Conservation (phyloP, 148 eudicot genomes). For the Cornus florida region DNA sequence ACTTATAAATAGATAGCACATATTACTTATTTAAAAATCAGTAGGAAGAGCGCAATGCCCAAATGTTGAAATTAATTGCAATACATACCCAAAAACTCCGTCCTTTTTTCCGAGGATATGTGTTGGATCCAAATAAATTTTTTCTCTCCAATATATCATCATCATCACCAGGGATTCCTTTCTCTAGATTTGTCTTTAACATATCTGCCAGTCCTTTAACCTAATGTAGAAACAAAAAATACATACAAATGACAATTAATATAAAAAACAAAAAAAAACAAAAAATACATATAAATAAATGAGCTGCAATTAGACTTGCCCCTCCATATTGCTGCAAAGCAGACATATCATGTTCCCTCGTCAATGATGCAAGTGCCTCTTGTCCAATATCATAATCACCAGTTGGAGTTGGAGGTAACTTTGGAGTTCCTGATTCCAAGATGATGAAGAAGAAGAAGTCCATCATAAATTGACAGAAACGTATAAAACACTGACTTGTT, state of each 20-base stretch:
- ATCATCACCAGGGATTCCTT: constrained; percentile 68
- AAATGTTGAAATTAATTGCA: background rate
- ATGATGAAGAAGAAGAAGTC: background rate
- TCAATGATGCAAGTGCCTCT: constrained; percentile 63
- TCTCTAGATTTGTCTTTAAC: constrained; percentile 61
- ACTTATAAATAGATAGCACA: background rate
- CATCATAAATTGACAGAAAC: background rate
- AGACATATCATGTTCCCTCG: constrained; percentile 69
- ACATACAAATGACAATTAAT: background rate
- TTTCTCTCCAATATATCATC: constrained; percentile 54
- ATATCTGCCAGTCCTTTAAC: constrained; percentile 57
- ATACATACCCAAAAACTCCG: constrained; percentile 70
- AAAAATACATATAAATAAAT: background rate
- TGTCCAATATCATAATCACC: constrained; percentile 57
- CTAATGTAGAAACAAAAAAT: constrained; percentile 29
- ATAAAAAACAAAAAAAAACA: background rate
- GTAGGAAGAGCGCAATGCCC: background rate
- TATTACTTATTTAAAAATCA: background rate
- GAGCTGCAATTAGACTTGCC: constrained; percentile 41
- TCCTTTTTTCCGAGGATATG: constrained; percentile 87
- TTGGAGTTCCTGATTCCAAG: constrained; percentile 31
- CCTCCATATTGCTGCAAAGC: constrained; percentile 65
- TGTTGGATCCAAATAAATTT: constrained; percentile 77
- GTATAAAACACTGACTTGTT: background rate
- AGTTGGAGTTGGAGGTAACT: constrained; percentile 30